Evolutionary conservation across 805 yeast species (phyloP).

Genomic region (Ogataea parapolymorpha): DNA sequence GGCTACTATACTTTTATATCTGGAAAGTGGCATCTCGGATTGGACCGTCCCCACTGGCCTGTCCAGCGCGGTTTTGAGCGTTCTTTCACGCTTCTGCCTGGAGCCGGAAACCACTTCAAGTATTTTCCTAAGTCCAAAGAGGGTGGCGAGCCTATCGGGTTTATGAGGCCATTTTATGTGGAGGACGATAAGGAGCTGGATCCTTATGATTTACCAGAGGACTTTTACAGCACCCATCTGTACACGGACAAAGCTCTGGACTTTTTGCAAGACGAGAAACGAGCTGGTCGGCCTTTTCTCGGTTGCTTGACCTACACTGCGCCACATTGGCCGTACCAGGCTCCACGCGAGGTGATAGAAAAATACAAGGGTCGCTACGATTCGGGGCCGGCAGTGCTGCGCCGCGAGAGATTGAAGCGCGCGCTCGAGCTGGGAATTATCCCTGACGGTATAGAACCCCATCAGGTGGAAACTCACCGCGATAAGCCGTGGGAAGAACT

Average conservation of each 20-base stretch:
- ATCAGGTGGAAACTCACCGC: constrained; percentile 40
- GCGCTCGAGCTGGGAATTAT: constrained; percentile 47
- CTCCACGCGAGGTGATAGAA: constrained; percentile 44
- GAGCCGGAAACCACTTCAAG: constrained; percentile 56
- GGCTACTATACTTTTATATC: constrained; percentile 47
- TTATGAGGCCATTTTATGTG: constrained; percentile 39
- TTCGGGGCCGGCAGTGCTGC: constrained; percentile 45
- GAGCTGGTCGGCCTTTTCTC: constrained; percentile 50
- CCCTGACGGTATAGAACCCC: constrained; percentile 42
- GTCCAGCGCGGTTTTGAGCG: constrained; percentile 47
- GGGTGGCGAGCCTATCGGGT: constrained; percentile 25
- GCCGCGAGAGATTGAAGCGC: constrained; percentile 37
- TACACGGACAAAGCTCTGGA: constrained; percentile 44
- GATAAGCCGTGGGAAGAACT: constrained; percentile 43
- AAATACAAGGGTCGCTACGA: constrained; percentile 48
- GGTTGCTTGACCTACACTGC: constrained; percentile 57
- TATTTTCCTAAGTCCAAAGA: constrained; percentile 37
- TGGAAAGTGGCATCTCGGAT: constrained; percentile 64
- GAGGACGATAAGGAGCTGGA: constrained; percentile 38
- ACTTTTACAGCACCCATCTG: constrained; percentile 43
- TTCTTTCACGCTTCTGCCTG: constrained; percentile 49
- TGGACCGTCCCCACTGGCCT: constrained; percentile 47
- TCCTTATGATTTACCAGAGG: constrained; percentile 41
- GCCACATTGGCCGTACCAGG: constrained; percentile 68
- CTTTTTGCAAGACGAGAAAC: constrained; percentile 29